Percentiles rank a stretch among this genome's conserved stretches.
These are phyloP conservation scores for Penicillium arizonense DNA, from an alignment of 495 filamentous ascomycete species.

Conservation along the genomic window DNA sequence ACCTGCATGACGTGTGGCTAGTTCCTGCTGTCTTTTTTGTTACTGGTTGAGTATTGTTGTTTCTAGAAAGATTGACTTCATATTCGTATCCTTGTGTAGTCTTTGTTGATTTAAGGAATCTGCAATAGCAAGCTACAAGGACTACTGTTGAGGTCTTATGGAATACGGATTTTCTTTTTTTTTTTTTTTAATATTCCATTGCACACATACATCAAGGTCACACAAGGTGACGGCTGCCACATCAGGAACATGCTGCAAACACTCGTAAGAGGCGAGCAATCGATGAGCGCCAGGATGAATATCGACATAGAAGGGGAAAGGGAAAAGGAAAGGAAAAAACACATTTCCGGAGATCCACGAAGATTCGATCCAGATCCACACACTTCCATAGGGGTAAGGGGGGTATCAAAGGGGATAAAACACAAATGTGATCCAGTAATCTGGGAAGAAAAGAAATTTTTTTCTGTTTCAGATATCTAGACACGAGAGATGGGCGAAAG, in stretches of 20 bases:
- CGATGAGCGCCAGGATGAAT: constrained; percentile 39
- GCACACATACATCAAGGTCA: constrained; percentile 21
- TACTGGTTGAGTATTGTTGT: no score
- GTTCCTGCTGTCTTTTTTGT: no score
- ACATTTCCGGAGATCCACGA: not conserved
- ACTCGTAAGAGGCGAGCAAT: constrained; percentile 9
- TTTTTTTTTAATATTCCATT: constrained; percentile 9
- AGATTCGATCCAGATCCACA: constrained; percentile 1
- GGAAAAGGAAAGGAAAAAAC: constrained; percentile 1
- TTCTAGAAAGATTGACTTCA: no score
- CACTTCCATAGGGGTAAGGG: constrained; percentile 7
- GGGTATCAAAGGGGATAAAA: constrained; percentile 27
- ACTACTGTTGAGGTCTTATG: not conserved
- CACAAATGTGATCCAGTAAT: constrained; percentile 21
- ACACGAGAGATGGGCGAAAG: constrained; percentile 26
- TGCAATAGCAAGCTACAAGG: not conserved
- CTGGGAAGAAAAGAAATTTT: constrained; percentile 23
- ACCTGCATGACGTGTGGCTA: no score
- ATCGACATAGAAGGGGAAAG: constrained; percentile 4
- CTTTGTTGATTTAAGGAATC: no score
- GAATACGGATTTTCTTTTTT: not conserved
- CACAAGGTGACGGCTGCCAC: constrained; percentile 45
- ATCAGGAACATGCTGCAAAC: constrained; percentile 9
- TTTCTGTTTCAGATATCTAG: constrained; percentile 32
- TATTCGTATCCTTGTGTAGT: no score